Percentiles rank a stretch among this genome's conserved stretches.
Evolutionary conservation across 441 rosid species (phyloP).

Genomic region (Euphorbia celastroides): DNA sequence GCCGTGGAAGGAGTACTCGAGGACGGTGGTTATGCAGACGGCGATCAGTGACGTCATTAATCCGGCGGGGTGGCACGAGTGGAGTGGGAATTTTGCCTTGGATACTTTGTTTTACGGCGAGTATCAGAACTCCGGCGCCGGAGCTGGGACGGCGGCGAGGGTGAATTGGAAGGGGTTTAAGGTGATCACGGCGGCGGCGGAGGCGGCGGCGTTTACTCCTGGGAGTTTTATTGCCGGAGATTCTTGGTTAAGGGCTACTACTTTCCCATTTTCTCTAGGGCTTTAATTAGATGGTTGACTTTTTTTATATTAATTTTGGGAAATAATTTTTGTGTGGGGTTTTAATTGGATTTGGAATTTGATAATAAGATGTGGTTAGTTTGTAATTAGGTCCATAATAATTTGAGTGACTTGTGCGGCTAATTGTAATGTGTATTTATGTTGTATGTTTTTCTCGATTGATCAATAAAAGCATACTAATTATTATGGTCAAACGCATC

Average conservation of each 20-base stretch:
- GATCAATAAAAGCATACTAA: too few species aligned
- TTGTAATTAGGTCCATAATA: too few species aligned
- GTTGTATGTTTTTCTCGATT: too few species aligned
- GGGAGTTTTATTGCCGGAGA: slow-evolving; percentile 45
- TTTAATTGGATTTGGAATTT: too few species aligned
- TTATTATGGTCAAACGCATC: too few species aligned
- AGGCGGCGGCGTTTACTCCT: slow-evolving; percentile 38
- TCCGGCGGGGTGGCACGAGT: slow-evolving; percentile 74
- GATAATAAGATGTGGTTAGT: too few species aligned
- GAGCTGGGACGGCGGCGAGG: slow-evolving; percentile 39
- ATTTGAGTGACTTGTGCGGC: too few species aligned
- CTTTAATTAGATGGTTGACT: too few species aligned
- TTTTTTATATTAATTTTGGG: too few species aligned
- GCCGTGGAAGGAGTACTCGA: slow-evolving; percentile 74
- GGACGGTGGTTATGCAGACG: slow-evolving; percentile 58
- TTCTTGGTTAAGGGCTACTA: slow-evolving; percentile 48
- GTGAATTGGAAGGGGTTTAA: slow-evolving; percentile 63
- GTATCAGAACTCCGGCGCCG: slow-evolving; percentile 54
- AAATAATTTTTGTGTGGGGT: too few species aligned
- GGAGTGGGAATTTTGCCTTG: slow-evolving; percentile 48
- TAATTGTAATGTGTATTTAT: too few species aligned
- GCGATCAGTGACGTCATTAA: slow-evolving; percentile 37
- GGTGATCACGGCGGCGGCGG: slow-evolving; percentile 31
- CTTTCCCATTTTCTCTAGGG: slow-evolving; percentile 53
- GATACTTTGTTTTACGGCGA: slow-evolving; percentile 56